A percentile compares a stretch with the other conserved stretches of the same genome.
phyloP scores from a whole-genome alignment of 257 asterid genomes.

The Solanum arcanum region DNA sequence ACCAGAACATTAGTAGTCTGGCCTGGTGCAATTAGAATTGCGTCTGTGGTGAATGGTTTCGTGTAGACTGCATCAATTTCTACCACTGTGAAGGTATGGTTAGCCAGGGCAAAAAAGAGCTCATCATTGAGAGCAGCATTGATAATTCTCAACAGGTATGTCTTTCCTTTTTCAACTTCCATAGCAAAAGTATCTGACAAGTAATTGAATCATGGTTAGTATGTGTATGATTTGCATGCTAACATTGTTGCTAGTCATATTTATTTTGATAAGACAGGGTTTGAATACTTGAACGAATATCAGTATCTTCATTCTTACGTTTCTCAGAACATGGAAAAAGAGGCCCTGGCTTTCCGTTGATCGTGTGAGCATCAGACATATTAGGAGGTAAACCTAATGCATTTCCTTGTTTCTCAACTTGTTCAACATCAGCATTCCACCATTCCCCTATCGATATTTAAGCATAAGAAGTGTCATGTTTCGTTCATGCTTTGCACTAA shows the following conservation, averaged over 20 bases:
- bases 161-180: slow-evolving; percentile 32
- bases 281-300: neutral
- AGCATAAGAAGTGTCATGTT: neutral
- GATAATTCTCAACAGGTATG: slow-evolving; percentile 23
- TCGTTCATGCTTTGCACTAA: neutral
- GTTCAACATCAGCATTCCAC: slow-evolving; percentile 33
- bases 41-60: slow-evolving; percentile 36
- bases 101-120: slow-evolving; percentile 47
- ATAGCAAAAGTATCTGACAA: slow-evolving; percentile 35
- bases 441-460: slow-evolving; percentile 18
- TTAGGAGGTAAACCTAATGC: slow-evolving; percentile 25
- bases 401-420: slow-evolving; percentile 20
- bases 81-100: slow-evolving; percentile 44
- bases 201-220: neutral
- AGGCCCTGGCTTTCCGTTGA: slow-evolving; percentile 30
- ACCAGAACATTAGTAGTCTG: slow-evolving; percentile 41
- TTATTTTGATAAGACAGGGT: neutral
- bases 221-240: neutral
- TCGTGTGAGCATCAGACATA: slow-evolving; percentile 30
- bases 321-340: slow-evolving; percentile 28
- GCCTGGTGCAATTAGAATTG: slow-evolving; percentile 36
- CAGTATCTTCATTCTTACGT: slow-evolving; percentile 1
- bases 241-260: neutral
- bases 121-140: slow-evolving; percentile 44
- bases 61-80: slow-evolving; percentile 34